Percentiles rank a stretch among this genome's conserved stretches.
Evolutionary conservation across 352 stramenopile genomes (phyloP).

Genomic region (Phytophthora pisi): DNA sequence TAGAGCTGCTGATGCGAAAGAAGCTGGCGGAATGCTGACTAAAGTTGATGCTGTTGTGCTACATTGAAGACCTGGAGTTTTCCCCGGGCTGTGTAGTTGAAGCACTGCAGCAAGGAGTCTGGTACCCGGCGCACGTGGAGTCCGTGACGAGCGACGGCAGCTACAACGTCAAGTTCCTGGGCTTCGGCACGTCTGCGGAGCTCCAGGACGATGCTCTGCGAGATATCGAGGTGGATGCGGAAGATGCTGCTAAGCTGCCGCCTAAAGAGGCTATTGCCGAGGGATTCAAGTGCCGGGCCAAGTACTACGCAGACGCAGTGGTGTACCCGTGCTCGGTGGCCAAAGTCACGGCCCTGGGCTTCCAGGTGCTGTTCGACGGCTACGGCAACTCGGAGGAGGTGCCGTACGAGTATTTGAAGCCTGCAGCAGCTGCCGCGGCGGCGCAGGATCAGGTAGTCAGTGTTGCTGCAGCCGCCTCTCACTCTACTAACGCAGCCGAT

Average conservation of each 20-base stretch:
- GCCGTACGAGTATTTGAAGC: slow-evolving; percentile 86
- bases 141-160: slow-evolving; percentile 57
- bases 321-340: slow-evolving; percentile 80
- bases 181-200: slow-evolving; percentile 69
- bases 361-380: slow-evolving; percentile 86
- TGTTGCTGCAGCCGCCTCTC: slow-evolving; percentile 15
- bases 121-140: slow-evolving; percentile 73
- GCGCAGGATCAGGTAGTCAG: slow-evolving; percentile 15
- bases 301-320: slow-evolving; percentile 82
- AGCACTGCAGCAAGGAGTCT: slow-evolving; percentile 64
- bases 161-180: slow-evolving; percentile 79
- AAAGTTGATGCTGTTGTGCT: slow-evolving; percentile 3
- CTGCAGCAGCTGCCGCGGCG: slow-evolving; percentile 2
- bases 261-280: slow-evolving; percentile 48
- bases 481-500: slow-evolving; percentile 28
- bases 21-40: slow-evolving; percentile 4
- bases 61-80: slow-evolving; percentile 46
- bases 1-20: not conserved
- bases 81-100: slow-evolving; percentile 58
- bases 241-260: slow-evolving; percentile 35
- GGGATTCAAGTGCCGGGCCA: slow-evolving; percentile 71
- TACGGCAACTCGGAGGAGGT: slow-evolving; percentile 93
- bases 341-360: slow-evolving; percentile 68
- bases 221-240: slow-evolving; percentile 40
- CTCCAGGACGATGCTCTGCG: slow-evolving; percentile 50